Evolutionary conservation across 768 basidiomycete genomes (phyloP).

Genomic region (Lactifluus pinguis): DNA sequence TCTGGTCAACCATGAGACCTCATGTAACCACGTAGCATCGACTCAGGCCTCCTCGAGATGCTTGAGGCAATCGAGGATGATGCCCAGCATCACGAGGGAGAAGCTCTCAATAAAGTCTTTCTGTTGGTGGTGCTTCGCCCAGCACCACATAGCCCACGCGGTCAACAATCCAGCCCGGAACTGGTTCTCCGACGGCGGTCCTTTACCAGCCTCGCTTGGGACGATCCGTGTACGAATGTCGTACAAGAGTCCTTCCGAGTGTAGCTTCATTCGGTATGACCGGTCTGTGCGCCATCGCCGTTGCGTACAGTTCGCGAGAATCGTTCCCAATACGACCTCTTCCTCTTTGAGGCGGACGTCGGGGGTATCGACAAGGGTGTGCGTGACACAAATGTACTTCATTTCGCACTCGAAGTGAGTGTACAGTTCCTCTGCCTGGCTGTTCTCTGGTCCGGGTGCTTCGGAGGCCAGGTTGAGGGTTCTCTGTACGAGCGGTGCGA

Average conservation of each 20-base stretch:
- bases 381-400: neutral
- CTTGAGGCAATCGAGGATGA: neutral
- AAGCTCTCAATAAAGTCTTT: constrained; percentile 1
- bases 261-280: neutral
- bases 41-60: neutral
- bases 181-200: neutral
- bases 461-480: neutral
- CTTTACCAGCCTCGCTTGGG: neutral
- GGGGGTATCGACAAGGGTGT: neutral
- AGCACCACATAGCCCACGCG: neutral
- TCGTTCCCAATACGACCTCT: neutral
- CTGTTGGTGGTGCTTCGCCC: constrained; percentile 26
- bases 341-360: neutral
- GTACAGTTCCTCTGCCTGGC: neutral
- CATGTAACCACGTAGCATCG: neutral
- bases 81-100: neutral
- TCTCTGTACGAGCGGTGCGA: neutral
- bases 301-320: neutral
- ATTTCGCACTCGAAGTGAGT: neutral
- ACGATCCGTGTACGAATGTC: neutral
- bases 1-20: neutral
- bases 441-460: too few relatives aligned
- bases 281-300: neutral
- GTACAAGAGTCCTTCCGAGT: neutral
- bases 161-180: neutral